These are phyloP conservation scores for Ophidiomyces ophidiicola DNA, from an alignment of 2,329 filamentous ascomycete species.

Conservation along the genomic window DNA sequence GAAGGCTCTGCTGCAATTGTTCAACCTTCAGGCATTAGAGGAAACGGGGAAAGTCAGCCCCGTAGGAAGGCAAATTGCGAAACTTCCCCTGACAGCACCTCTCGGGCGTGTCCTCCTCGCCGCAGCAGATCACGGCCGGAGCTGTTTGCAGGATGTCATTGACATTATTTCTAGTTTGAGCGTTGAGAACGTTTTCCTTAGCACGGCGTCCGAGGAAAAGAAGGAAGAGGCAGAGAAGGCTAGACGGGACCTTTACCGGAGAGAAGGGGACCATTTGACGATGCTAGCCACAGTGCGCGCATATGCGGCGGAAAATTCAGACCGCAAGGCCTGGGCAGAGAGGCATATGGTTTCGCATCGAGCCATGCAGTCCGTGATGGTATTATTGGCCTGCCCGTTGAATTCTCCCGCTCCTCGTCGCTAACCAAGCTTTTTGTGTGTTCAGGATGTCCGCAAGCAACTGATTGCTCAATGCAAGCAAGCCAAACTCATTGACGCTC, in stretches of 20 bases:
- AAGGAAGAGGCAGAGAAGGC: slow-evolving; percentile 47
- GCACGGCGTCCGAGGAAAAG: slow-evolving; percentile 47
- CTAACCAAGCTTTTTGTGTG: not conserved
- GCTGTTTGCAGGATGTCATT: slow-evolving; percentile 70
- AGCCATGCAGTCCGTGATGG: slow-evolving; percentile 54
- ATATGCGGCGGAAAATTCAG: slow-evolving; percentile 45
- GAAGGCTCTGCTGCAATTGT: slow-evolving; percentile 68
- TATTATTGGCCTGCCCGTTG: slow-evolving; percentile 18
- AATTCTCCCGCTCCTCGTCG: not conserved
- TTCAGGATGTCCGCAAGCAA: slow-evolving; percentile 52
- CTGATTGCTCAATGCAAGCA: slow-evolving; percentile 44
- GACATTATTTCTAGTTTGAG: slow-evolving; percentile 64
- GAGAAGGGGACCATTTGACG: slow-evolving; percentile 54
- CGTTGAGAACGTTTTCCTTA: slow-evolving; percentile 52
- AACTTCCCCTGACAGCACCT: slow-evolving; percentile 68
- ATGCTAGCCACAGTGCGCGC: slow-evolving; percentile 48
- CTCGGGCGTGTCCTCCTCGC: slow-evolving; percentile 74
- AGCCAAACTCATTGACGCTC: slow-evolving; percentile 32
- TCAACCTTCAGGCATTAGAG: slow-evolving; percentile 63
- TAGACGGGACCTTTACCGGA: slow-evolving; percentile 43
- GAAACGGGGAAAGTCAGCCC: slow-evolving; percentile 61
- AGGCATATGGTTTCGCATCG: slow-evolving; percentile 49
- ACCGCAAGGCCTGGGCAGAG: slow-evolving; percentile 50
- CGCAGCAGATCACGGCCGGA: slow-evolving; percentile 55
- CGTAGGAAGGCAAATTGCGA: slow-evolving; percentile 63